Evolutionary conservation across 2,329 filamentous ascomycete genomes (phyloP).

Genomic region (Emericellopsis cladophorae): DNA sequence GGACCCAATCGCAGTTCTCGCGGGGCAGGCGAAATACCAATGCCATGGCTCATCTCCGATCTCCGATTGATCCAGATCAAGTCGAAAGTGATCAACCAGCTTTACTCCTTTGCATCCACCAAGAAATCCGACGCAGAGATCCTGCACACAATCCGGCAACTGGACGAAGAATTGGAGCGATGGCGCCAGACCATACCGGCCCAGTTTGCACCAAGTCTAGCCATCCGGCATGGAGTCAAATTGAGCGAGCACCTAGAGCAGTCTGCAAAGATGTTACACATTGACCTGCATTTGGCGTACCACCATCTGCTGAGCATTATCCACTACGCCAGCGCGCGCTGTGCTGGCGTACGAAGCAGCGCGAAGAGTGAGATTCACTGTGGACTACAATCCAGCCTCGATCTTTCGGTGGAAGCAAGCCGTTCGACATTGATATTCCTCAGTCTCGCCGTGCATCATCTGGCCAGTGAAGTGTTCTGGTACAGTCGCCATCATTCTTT

Average conservation of each 20-base stretch:
- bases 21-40: neutral
- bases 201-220: conserved; percentile 17
- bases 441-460: conserved; percentile 22
- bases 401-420: conserved; percentile 40
- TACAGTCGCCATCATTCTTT: conserved; percentile 7
- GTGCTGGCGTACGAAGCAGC: conserved; percentile 8
- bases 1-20: neutral
- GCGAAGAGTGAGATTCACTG: conserved; percentile 17
- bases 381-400: conserved; percentile 36
- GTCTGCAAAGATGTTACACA: conserved; percentile 30
- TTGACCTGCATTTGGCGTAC: conserved; percentile 40
- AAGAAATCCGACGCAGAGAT: conserved; percentile 41
- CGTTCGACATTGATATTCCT: conserved; percentile 39
- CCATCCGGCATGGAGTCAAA: conserved; percentile 16
- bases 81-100: conserved; percentile 28
- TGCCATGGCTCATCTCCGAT: conserved; percentile 14
- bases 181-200: conserved; percentile 37
- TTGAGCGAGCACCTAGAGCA: conserved; percentile 10
- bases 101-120: conserved; percentile 35
- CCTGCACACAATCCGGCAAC: conserved; percentile 38
- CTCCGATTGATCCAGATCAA: conserved; percentile 37
- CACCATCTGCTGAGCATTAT: conserved; percentile 41
- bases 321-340: conserved; percentile 40
- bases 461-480: conserved; percentile 37
- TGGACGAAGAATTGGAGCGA: conserved; percentile 41